Evolutionary conservation across 768 basidiomycete species (phyloP).

Genomic region (Neoboletus brunneissimus): DNA sequence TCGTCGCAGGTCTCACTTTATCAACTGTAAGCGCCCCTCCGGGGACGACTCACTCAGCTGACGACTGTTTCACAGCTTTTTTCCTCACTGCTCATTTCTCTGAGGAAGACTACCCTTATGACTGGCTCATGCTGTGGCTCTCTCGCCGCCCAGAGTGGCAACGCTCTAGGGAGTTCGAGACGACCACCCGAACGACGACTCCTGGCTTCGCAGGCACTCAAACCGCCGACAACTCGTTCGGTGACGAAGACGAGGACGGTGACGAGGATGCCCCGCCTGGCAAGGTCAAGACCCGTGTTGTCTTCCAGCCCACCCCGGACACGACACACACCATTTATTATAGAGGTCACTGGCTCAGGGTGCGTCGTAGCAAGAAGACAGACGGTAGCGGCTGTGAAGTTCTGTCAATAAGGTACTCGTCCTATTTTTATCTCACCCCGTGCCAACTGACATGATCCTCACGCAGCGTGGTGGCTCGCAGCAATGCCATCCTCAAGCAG

Average conservation of each 20-base stretch:
- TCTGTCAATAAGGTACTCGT: slow-evolving; percentile 65
- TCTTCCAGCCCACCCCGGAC: slow-evolving; percentile 86
- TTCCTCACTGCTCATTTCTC: slow-evolving; percentile 90
- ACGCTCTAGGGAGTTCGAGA: slow-evolving; percentile 85
- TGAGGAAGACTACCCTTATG: slow-evolving; percentile 87
- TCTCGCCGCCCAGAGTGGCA: slow-evolving; percentile 86
- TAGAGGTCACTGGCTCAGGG: slow-evolving; percentile 79
- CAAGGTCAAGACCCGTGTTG: slow-evolving; percentile 74
- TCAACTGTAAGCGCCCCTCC: slow-evolving; percentile 63
- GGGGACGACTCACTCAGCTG: slow-evolving; percentile 4
- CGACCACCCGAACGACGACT: slow-evolving; percentile 71
- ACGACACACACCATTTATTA: slow-evolving; percentile 89
- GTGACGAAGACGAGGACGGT: slow-evolving; percentile 42
- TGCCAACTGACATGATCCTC: slow-evolving; percentile 12
- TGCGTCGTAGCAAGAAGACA: slow-evolving; percentile 64
- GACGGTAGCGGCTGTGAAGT: slow-evolving; percentile 71
- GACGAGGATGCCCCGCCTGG: slow-evolving; percentile 52
- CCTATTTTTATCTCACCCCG: slow-evolving; percentile 15
- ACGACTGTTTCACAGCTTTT: slow-evolving; percentile 48
- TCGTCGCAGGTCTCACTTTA: slow-evolving; percentile 68
- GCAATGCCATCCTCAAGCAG: slow-evolving; percentile 81
- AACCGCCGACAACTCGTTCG: slow-evolving; percentile 53
- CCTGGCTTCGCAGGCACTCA: slow-evolving; percentile 51
- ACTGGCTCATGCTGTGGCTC: slow-evolving; percentile 91
- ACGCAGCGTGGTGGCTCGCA: slow-evolving; percentile 75